phyloP scores from a whole-genome alignment of 2,329 filamentous ascomycete species.

The Penicillium sp. region DNA sequence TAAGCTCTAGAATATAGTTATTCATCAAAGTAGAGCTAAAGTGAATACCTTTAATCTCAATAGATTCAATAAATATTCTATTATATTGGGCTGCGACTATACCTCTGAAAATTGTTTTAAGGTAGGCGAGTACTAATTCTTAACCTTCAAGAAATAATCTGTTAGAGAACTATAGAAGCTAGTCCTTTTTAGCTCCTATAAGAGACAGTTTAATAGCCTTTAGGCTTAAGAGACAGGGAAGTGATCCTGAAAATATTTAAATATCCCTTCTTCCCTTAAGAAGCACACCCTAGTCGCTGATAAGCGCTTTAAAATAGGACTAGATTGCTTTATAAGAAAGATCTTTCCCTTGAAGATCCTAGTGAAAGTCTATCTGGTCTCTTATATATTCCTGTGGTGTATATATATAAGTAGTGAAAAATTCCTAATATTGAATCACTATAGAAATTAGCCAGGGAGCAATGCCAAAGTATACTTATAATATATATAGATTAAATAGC shows the following conservation, averaged over 20 bases:
- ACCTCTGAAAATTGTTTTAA: neutral
- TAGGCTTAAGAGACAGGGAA: neutral
- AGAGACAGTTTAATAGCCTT: slow-evolving; percentile 3
- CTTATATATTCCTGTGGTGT: too few relatives aligned
- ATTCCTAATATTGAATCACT: too few relatives aligned
- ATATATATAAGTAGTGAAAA: too few relatives aligned
- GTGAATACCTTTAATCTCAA: neutral
- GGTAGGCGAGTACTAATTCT: neutral
- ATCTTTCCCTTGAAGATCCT: too few relatives aligned
- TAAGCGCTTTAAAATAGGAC: too few relatives aligned
- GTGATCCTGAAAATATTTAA: neutral
- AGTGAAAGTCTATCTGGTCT: too few relatives aligned
- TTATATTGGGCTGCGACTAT: neutral
- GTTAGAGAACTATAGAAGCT: slow-evolving; percentile 4
- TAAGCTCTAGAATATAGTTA: neutral
- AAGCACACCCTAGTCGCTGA: too few relatives aligned
- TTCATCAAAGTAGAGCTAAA: neutral
- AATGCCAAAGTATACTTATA: too few relatives aligned
- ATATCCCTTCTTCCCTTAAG: slow-evolving; percentile 2
- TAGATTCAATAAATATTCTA: neutral
- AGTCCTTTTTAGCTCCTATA: neutral
- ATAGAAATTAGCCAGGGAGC: too few relatives aligned
- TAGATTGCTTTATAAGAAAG: too few relatives aligned
- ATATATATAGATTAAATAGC: too few relatives aligned
- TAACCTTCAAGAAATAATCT: neutral